phyloP scores from a whole-genome alignment of 768 basidiomycete genomes.

The Suillus discolor region DNA sequence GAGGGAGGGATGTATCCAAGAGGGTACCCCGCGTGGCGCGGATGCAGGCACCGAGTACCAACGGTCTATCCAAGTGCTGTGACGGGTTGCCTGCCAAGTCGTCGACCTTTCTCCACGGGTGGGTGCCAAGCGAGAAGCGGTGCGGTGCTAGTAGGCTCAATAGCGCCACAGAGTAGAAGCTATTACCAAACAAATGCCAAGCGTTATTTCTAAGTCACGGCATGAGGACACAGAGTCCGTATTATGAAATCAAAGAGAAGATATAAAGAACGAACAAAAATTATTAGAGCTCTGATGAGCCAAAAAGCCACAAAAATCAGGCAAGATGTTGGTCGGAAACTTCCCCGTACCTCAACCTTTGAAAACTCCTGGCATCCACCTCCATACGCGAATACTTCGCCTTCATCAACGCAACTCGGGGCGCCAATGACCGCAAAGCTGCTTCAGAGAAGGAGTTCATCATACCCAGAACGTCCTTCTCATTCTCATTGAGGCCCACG shows the following conservation, averaged over 20 bases:
- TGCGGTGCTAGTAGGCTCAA: background rate
- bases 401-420: background rate
- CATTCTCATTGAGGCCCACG: constrained; percentile 11
- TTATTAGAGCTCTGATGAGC: background rate
- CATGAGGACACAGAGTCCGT: background rate
- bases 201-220: background rate
- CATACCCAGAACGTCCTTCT: constrained; percentile 5
- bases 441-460: background rate
- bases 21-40: background rate
- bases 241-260: background rate
- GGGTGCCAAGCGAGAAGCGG: background rate
- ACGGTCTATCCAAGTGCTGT: background rate
- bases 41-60: background rate
- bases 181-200: background rate
- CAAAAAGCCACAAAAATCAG: background rate
- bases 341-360: constrained; percentile 2
- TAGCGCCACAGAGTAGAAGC: no score
- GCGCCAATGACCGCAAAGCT: background rate
- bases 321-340: background rate
- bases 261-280: background rate
- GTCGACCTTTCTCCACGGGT: background rate
- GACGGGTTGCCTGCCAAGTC: background rate
- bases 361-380: background rate
- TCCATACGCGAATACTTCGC: background rate
- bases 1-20: background rate